phyloP scores from a whole-genome alignment of 1,284 basidiomycete genomes.

The Irpex sp. region DNA sequence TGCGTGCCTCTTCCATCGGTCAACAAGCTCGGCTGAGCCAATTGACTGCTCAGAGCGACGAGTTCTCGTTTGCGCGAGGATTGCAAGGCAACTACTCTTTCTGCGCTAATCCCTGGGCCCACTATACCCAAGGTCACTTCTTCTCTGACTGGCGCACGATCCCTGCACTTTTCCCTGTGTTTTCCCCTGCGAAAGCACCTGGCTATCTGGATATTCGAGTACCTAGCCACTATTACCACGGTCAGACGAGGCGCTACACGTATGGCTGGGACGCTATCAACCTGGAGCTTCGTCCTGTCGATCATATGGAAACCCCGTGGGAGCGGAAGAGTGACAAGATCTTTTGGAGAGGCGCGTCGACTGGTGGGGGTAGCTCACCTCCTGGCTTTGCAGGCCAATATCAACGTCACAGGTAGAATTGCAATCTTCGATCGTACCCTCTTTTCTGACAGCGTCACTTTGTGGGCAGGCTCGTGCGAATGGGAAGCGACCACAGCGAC shows the following conservation, averaged over 20 bases:
- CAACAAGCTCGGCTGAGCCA: conserved; percentile 24
- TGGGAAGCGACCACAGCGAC: conserved; percentile 62
- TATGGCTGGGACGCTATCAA: conserved; percentile 87
- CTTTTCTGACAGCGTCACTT: neutral
- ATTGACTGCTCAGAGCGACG: conserved; percentile 36
- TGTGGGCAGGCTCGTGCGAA: conserved; percentile 64
- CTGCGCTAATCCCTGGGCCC: conserved; percentile 79
- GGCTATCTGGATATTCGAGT: conserved; percentile 90
- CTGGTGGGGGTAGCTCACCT: conserved; percentile 87
- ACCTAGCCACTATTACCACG: conserved; percentile 93
- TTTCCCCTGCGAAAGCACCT: conserved; percentile 81
- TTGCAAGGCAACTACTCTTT: conserved; percentile 72
- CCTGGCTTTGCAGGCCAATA: conserved; percentile 81
- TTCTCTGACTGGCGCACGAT: conserved; percentile 94
- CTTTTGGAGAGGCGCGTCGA: conserved; percentile 89
- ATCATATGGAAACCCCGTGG: conserved; percentile 84
- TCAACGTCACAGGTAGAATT: conserved; percentile 77
- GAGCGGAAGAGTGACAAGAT: conserved; percentile 67
- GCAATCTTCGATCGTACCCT: conserved; percentile 1
- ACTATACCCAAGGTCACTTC: conserved; percentile 87
- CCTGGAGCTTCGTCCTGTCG: conserved; percentile 64
- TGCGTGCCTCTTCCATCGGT: conserved; percentile 41
- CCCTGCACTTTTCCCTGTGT: conserved; percentile 81
- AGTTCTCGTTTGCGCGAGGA: conserved; percentile 56
- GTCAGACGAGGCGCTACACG: conserved; percentile 77